Evolutionary conservation across 768 basidiomycete genomes (phyloP), one percentile per base, ranked within the genome.

Genomic region (Hemileccinum rubropunctum): DNA sequence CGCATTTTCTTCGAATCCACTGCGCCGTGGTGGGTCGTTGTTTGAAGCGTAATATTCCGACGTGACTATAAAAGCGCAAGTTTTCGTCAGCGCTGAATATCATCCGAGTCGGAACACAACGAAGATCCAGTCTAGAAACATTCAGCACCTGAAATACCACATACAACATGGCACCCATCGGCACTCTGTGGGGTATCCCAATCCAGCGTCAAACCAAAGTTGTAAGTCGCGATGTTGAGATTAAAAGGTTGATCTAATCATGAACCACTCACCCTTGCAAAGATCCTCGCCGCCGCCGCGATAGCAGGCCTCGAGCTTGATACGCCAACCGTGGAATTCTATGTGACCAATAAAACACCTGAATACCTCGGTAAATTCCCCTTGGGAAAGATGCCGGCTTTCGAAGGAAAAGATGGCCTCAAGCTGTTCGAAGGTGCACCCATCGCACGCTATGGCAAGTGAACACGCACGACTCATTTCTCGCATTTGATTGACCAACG

Each of bases 341-440:
- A 11, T 0, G 66, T 62, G 36, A 66, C 57, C n/a, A 64, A 58
- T 40, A 53, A 44, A 42, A 36, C 64, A 3, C 56, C 64, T 6
- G 67, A 68, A 53, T 67, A 47, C 50, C 56, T 68, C 18, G 28
- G 35, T 4, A 67, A 68, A 44, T 68, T 67, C 34, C 64, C 64
- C 2, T 0, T 68, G 10, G 65, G 66, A 21, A 67, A 64, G 45
- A 6, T 67, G 0, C 65, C 65, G 6, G 56, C 58, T 0, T 67
- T 67, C 27, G 67, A 69, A 21, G 47, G 52, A 39, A 41, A 36
- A 18, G 35, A 56, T 3, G 67, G 62, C 2, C 36, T 69, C 15
- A 57, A 45, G 42, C 38, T 68, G 42, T 51, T 64, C 37, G 66
- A 67, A 47, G 66, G 66, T 5, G 62, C 58, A 1, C 6, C 62